Evolutionary conservation across 2,329 filamentous ascomycete species (phyloP), one percentile per base, ranked within the genome.

Genomic region (Paecilomyces formosus): DNA sequence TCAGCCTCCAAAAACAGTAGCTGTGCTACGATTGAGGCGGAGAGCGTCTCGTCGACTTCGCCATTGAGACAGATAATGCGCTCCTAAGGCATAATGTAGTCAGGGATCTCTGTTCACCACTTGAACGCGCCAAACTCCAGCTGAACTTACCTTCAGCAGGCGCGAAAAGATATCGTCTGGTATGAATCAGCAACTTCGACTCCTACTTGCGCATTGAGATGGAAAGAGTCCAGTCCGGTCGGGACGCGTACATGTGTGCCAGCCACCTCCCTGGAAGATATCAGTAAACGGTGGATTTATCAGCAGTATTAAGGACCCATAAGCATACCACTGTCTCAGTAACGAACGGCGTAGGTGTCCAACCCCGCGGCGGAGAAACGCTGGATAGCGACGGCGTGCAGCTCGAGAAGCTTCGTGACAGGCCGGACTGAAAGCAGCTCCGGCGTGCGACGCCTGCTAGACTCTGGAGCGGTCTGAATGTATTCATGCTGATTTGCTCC

Each of bases 1-100:
- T 99, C 94, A 68, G 93, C 94, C 81, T 99, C 95, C 74, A 99
- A 91, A 84, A 92, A 99, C 63, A 99, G 88, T 22, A 99, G 86
- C 73, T 99, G 95, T 1, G 94, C 91, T 28, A 97, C 93, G 63
- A 97, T 91, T 50, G 89, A 90, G n/a, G 94, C 93, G 39, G 92
- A 96, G 65, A 94, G 86, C 50, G 85, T 88, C 71, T 96, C 90
- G 77, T 97, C 89, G 59, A 97, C 92, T 70, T 89, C 82, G 69
- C 93, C 93, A 69, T 96, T 97, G 35, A 97, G 83, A 72, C 90
- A 96, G 69, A 99, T 83, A 69, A 97, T 97, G 63, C 93, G 90
- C 81, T 97, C 93, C 86, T 90, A 5, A 50, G 28, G 13, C 49
- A 63, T 57, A 67, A 78, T 76, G n/a, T 80, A 8, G 33, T 30